Evolutionary conservation across 2,329 filamentous ascomycete genomes (phyloP), one percentile per base, ranked within the genome.

Genomic region (Biscogniauxia marginata): DNA sequence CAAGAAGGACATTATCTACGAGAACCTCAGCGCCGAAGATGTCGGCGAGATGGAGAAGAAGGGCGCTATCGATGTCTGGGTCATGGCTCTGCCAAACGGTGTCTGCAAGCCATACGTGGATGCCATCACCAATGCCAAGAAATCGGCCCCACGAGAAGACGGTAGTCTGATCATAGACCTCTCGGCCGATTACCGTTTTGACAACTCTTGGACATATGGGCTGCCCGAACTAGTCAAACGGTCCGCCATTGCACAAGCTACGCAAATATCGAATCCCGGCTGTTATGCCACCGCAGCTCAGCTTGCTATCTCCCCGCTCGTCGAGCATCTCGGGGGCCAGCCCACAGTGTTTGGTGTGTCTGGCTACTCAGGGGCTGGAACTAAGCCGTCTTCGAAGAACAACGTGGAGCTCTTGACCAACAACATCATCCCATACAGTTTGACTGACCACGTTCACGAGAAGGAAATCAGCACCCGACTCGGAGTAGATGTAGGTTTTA

Each of bases 401-500:
- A 90, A 98, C 70, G 84, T 96, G 46, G 80, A 89, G 30, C 81
- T 89, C 64, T 84, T 99, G 22, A 88, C 83, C 53, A 86, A 96
- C 78, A 97, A 97, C 77, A 78, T 98, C 58, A 89, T 97, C 53
- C 88, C 93, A 0, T 98, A 96, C 79, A 91, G 88, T 65, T 77
- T 96, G 75, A 96, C 91, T 30, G 93, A 92, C 65, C 95, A 98
- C 77, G 90, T 98, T 60, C 95, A 98, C 77, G 95, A 99, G 80
- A 85, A 84, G 48, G 95, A 98, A 73, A 95, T 98, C 62, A 88
- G 87, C 70, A 71, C 77, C 52, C 92, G 96, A 70, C 83, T 98
- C 9, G 89, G 87, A 49, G 81, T 78, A 13, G 77, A 84, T 18
- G 86, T 96, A 9, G 89, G 87, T 5, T 99, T 99, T 71, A 89